Evolutionary conservation across 176 grass and related monocot genomes (phyloP), one percentile per base, ranked within the genome.

Genomic region (Otatea glauca): DNA sequence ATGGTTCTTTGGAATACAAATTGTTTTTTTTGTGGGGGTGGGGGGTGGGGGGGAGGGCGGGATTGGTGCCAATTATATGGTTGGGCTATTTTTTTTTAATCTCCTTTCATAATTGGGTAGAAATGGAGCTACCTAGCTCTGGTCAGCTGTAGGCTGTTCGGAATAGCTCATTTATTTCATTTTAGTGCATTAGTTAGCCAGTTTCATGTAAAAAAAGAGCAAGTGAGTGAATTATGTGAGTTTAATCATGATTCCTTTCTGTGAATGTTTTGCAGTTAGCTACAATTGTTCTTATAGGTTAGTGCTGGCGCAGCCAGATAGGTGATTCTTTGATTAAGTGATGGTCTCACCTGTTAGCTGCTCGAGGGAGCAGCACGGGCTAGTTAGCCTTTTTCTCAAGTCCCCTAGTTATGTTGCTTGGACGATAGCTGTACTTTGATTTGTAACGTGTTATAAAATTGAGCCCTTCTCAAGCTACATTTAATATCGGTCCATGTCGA

Each of bases 311-410:
- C 6, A 35, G 51, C 74, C 17, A 81, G 23, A 56, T n/a, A 55
- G 82, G 1, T 84, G 34, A 49, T 32, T 68, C 66, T 73, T 81
- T 20, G 49, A 56, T 65, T 29, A 45, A 81, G 41, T 83, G 20
- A 84, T 56, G 21, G 12, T 39, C 25, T 68, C n/a, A 76, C 7
- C 9, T 15, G n/a, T 72, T 58, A 80, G 66, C 67, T 72, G 23
- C 37, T 65, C 18, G 3, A 32, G 44, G 48, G 35, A 20, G 48
- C 54, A 6, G 34, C 35, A 65, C 5, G 41, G 47, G n/a, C 21
- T 49, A 71, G 32, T 24, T 83, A 29, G 47, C 4, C 16, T 43
- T 78, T 27, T 70, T 15, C 27, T 54, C 62, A 42, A 75, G 21
- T 68, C 3, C 63, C 54, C 56, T 71, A 72, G 39, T 66, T 90